Conservation (phyloP, 2,329 filamentous ascomycete genomes). For the Aureobasidium lini region DNA sequence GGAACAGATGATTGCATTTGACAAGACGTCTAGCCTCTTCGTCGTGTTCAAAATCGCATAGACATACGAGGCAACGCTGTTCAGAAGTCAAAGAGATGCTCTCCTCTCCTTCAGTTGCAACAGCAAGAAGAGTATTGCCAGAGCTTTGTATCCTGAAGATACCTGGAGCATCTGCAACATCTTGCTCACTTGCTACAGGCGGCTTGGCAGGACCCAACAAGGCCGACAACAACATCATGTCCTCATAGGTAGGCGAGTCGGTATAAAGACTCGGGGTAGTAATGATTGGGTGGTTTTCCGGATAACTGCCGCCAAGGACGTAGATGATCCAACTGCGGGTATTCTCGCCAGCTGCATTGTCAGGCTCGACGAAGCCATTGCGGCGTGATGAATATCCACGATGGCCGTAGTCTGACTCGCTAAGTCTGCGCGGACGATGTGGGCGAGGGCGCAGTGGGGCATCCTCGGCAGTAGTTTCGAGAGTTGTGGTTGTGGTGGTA, state of each 20-base stretch:
- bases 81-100: slow-evolving; percentile 27
- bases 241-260: slow-evolving; percentile 63
- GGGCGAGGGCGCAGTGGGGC: slow-evolving; percentile 26
- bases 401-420: slow-evolving; percentile 50
- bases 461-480: slow-evolving; percentile 35
- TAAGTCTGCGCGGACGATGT: slow-evolving; percentile 47
- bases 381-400: slow-evolving; percentile 38
- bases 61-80: slow-evolving; percentile 58
- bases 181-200: slow-evolving; percentile 58
- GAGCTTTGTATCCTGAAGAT: slow-evolving; percentile 46
- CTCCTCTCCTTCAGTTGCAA: slow-evolving; percentile 23
- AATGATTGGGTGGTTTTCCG: slow-evolving; percentile 62
- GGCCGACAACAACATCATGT: slow-evolving; percentile 62
- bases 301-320: slow-evolving; percentile 61
- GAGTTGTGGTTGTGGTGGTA: slow-evolving; percentile 20
- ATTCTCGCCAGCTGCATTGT: slow-evolving; percentile 47
- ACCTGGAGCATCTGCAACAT: slow-evolving; percentile 55
- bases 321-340: slow-evolving; percentile 66
- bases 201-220: slow-evolving; percentile 61
- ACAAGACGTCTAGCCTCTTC: slow-evolving; percentile 55
- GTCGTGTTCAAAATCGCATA: slow-evolving; percentile 56
- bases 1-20: slow-evolving; percentile 60
- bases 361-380: slow-evolving; percentile 55
- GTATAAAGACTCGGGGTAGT: slow-evolving; percentile 64
- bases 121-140: slow-evolving; percentile 23